Conservation (phyloP, 139 green algal species). For the Haematococcus sp. region DNA sequence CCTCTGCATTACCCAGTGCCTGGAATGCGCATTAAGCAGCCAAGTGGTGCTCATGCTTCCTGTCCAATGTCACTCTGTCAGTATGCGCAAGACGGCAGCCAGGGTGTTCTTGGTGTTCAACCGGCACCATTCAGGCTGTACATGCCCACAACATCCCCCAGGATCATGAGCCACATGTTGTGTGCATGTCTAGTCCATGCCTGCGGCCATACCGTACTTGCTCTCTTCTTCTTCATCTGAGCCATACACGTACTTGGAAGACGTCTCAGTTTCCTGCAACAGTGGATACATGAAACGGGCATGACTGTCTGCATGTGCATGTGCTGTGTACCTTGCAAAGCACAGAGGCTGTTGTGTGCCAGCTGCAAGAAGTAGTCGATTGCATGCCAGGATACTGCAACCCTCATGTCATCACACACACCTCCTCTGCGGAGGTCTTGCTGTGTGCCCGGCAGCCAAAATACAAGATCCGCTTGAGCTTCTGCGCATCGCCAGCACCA, state of each 20-base stretch:
- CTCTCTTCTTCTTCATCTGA: conserved; percentile 54
- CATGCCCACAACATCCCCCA: too few relatives aligned
- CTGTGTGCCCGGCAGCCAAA: conserved; percentile 62
- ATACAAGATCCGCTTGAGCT: conserved; percentile 91
- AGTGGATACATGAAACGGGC: neutral
- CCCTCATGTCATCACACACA: neutral
- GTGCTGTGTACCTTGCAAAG: neutral
- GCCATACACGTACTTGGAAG: conserved; percentile 64
- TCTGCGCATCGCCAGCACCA: conserved; percentile 60
- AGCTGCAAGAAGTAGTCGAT: neutral
- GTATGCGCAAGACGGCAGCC: too few relatives aligned
- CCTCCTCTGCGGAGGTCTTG: conserved; percentile 53
- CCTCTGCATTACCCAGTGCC: too few relatives aligned
- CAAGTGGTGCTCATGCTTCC: too few relatives aligned
- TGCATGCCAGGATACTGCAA: conserved; percentile 16
- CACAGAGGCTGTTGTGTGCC: neutral
- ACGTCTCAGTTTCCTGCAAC: conserved; percentile 39
- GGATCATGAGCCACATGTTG: too few relatives aligned
- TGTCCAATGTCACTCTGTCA: too few relatives aligned
- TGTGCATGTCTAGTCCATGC: conserved; percentile 79
- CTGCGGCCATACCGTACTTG: conserved; percentile 69
- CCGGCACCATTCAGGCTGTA: too few relatives aligned
- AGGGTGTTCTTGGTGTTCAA: too few relatives aligned
- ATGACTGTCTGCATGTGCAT: neutral
- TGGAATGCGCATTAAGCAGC: too few relatives aligned